phyloP scores from a whole-genome alignment of 2,329 filamentous ascomycete genomes.

The Pseudogymnoascus verrucosus region DNA sequence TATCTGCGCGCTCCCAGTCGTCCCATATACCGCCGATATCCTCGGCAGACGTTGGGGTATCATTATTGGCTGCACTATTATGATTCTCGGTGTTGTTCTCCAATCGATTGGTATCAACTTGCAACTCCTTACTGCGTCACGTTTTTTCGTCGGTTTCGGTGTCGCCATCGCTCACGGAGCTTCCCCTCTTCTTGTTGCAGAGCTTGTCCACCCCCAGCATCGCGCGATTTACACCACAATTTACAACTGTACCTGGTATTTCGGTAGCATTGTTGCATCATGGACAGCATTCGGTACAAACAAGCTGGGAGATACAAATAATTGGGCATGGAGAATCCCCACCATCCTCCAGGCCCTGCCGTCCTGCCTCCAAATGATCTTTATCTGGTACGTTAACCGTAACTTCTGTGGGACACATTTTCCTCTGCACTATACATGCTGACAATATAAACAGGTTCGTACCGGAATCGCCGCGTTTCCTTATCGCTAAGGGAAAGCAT shows the following conservation, averaged over 20 bases:
- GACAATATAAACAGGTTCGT: slow-evolving; percentile 23
- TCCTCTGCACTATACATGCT: background rate
- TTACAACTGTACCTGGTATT: slow-evolving; percentile 38
- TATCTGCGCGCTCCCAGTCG: slow-evolving; percentile 38
- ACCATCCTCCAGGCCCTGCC: slow-evolving; percentile 26
- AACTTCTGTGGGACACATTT: background rate
- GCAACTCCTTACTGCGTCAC: slow-evolving; percentile 36
- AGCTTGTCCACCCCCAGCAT: slow-evolving; percentile 41
- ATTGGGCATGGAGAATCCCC: slow-evolving; percentile 29
- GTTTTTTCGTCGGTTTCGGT: slow-evolving; percentile 31
- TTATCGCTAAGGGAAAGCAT: slow-evolving; percentile 38
- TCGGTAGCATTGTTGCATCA: slow-evolving; percentile 37
- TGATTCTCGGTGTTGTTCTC: slow-evolving; percentile 38
- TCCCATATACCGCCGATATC: slow-evolving; percentile 40
- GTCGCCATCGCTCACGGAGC: slow-evolving; percentile 24
- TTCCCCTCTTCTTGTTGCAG: slow-evolving; percentile 32
- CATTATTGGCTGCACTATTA: slow-evolving; percentile 38
- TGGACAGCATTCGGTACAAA: slow-evolving; percentile 26
- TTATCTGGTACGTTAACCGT: slow-evolving; percentile 8
- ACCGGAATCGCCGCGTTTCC: slow-evolving; percentile 34
- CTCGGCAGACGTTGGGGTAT: slow-evolving; percentile 39
- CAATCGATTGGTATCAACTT: slow-evolving; percentile 33
- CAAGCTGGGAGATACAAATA: slow-evolving; percentile 11
- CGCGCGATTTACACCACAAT: slow-evolving; percentile 40
- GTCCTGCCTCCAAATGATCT: slow-evolving; percentile 16